Evolutionary conservation across 306 rosid species (phyloP).

Genomic region (Castanea crenata): DNA sequence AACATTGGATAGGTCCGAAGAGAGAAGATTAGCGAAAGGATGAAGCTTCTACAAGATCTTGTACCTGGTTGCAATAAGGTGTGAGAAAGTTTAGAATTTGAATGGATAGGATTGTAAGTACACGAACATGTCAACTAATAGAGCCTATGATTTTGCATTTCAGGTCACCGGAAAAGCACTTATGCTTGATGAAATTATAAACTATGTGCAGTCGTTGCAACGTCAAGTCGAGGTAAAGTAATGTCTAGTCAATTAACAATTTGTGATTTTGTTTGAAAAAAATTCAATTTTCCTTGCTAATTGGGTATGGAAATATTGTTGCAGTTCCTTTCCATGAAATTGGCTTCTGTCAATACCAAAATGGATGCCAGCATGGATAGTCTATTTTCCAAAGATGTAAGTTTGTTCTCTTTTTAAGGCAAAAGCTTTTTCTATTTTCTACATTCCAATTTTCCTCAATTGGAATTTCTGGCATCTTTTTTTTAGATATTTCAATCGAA

Average conservation of each 20-base stretch:
- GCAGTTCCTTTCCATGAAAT: slow-evolving; percentile 96
- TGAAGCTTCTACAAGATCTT: slow-evolving; percentile 95
- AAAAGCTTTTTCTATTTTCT: slow-evolving; percentile 20
- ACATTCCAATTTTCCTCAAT: slow-evolving; percentile 21
- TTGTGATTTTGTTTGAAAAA: slow-evolving; percentile 17
- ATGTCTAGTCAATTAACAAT: slow-evolving; percentile 25
- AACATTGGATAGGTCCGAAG: slow-evolving; percentile 62
- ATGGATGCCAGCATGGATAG: slow-evolving; percentile 68
- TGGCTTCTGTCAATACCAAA: slow-evolving; percentile 83
- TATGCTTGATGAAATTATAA: slow-evolving; percentile 95
- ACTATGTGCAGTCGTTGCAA: slow-evolving; percentile 96
- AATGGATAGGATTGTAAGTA: not conserved
- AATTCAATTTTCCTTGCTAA: slow-evolving; percentile 30
- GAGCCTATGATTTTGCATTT: slow-evolving; percentile 7
- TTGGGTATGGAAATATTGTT: slow-evolving; percentile 11
- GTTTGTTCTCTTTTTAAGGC: slow-evolving; percentile 21
- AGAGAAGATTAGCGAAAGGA: slow-evolving; percentile 96
- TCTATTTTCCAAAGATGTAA: slow-evolving; percentile 79
- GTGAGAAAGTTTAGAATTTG: not conserved
- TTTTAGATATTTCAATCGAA: slow-evolving; percentile 68
- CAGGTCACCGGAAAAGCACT: slow-evolving; percentile 98
- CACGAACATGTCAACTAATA: slow-evolving; percentile 15
- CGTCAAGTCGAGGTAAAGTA: slow-evolving; percentile 90
- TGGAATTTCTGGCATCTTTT: slow-evolving; percentile 21
- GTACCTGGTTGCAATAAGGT: slow-evolving; percentile 99